A percentile compares a stretch with the other conserved stretches of the same genome.
phyloP scores from a whole-genome alignment of 163 green algal species.

The Volvox carteri region DNA sequence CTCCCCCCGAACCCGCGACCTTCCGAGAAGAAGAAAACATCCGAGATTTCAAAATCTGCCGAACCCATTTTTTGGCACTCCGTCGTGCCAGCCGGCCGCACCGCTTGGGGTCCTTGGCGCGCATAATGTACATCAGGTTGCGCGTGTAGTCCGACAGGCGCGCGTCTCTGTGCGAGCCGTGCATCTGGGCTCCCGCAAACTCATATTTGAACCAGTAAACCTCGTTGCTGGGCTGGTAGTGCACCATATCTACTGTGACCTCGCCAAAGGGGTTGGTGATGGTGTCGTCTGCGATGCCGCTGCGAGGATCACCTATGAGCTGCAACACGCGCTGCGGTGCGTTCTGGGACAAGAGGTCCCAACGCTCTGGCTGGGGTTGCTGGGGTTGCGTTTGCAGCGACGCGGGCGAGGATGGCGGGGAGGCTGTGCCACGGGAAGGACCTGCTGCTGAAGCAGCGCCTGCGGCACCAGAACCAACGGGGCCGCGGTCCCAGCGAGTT shows the following conservation, averaged over 20 bases:
- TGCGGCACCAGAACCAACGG: not conserved
- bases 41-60: no score
- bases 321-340: slow-evolving; percentile 56
- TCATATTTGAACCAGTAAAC: slow-evolving; percentile 78
- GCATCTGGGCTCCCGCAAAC: slow-evolving; percentile 58
- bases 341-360: slow-evolving; percentile 57
- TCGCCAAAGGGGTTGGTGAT: slow-evolving; percentile 62
- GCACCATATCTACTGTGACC: slow-evolving; percentile 69
- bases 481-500: not conserved
- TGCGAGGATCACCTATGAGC: slow-evolving; percentile 75
- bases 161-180: slow-evolving; percentile 76
- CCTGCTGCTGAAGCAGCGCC: not conserved
- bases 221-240: slow-evolving; percentile 61
- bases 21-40: no score
- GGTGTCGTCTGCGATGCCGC: slow-evolving; percentile 73
- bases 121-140: slow-evolving; percentile 82
- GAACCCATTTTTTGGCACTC: no score
- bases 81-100: no score
- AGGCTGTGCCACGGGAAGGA: not conserved
- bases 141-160: slow-evolving; percentile 83
- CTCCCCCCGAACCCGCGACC: no score
- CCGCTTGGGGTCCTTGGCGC: slow-evolving; percentile 76
- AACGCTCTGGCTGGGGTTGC: slow-evolving; percentile 8
- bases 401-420: not conserved
- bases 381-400: not conserved